phyloP scores from a whole-genome alignment of 148 eudicot genomes.

The Bassia scoparia region DNA sequence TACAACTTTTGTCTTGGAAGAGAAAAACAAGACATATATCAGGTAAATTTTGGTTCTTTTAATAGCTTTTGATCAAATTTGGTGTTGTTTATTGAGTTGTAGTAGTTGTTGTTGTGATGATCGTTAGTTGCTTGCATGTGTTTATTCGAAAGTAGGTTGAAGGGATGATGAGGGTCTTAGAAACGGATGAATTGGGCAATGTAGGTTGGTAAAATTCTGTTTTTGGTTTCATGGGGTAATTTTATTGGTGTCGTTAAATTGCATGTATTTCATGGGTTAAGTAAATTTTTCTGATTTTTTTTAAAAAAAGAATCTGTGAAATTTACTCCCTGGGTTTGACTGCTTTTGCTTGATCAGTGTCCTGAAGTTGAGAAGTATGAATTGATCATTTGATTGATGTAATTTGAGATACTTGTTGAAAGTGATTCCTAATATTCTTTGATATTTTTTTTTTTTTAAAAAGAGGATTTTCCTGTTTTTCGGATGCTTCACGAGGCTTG shows the following conservation, averaged over 20 bases:
- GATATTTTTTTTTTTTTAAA: not conserved
- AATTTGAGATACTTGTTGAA: not conserved
- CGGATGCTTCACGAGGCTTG: not conserved
- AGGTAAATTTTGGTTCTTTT: constrained; percentile 5
- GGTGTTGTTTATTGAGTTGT: constrained; percentile 3
- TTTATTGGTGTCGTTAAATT: constrained; percentile 12
- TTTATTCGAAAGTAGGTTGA: constrained; percentile 5
- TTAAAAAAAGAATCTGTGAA: no score
- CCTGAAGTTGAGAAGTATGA: constrained; percentile 2
- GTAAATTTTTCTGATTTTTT: not conserved
- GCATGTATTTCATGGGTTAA: constrained; percentile 26
- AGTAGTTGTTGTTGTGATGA: constrained; percentile 13
- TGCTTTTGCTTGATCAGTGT: constrained; percentile 9
- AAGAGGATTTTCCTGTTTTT: not conserved
- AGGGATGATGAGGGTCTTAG: not conserved
- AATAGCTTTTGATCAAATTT: constrained; percentile 10
- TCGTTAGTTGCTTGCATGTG: constrained; percentile 29
- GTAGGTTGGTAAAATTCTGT: constrained; percentile 20
- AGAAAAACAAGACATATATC: not conserved
- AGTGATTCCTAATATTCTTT: no score
- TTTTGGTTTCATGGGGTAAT: constrained; percentile 17
- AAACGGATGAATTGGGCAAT: constrained; percentile 7
- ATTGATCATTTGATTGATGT: no score
- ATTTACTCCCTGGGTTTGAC: not conserved
- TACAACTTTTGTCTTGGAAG: not conserved